These are phyloP conservation scores for Tolypocladium album DNA, from an alignment of 2,329 filamentous ascomycete genomes.

Conservation along the genomic window DNA sequence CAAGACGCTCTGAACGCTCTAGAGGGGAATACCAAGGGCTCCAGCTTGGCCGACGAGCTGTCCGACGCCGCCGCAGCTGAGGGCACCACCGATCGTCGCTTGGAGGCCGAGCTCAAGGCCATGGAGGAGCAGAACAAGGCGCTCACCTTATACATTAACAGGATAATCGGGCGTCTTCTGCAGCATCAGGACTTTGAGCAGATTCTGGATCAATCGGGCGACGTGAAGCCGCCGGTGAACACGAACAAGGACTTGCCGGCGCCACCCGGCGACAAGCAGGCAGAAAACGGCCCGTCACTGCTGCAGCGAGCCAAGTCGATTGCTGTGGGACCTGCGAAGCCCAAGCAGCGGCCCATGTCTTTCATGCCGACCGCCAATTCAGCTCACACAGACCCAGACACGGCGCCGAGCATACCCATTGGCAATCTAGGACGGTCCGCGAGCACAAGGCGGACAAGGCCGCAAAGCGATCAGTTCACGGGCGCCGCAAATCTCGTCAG, in stretches of 20 bases:
- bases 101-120: slow-evolving; percentile 69
- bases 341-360: slow-evolving; percentile 46
- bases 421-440: slow-evolving; percentile 41
- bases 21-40: slow-evolving; percentile 39
- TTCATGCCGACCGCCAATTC: slow-evolving; percentile 36
- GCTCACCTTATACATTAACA: slow-evolving; percentile 94
- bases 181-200: slow-evolving; percentile 93
- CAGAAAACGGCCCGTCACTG: slow-evolving; percentile 32
- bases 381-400: slow-evolving; percentile 55
- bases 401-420: slow-evolving; percentile 67
- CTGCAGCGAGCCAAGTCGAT: slow-evolving; percentile 53
- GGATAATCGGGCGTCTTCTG: slow-evolving; percentile 91
- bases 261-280: slow-evolving; percentile 35
- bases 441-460: slow-evolving; percentile 43
- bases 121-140: slow-evolving; percentile 95
- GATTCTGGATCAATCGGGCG: slow-evolving; percentile 73
- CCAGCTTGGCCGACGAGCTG: slow-evolving; percentile 81
- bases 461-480: slow-evolving; percentile 54
- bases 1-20: slow-evolving; percentile 54
- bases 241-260: slow-evolving; percentile 79
- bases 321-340: slow-evolving; percentile 35
- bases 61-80: slow-evolving; percentile 56
- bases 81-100: slow-evolving; percentile 48
- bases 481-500: slow-evolving; percentile 64
- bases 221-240: slow-evolving; percentile 33